Percentiles rank a stretch among this genome's conserved stretches.
Evolutionary conservation across 2,329 filamentous ascomycete genomes (phyloP).

Genomic region (Rhinocladiella mackenziei): DNA sequence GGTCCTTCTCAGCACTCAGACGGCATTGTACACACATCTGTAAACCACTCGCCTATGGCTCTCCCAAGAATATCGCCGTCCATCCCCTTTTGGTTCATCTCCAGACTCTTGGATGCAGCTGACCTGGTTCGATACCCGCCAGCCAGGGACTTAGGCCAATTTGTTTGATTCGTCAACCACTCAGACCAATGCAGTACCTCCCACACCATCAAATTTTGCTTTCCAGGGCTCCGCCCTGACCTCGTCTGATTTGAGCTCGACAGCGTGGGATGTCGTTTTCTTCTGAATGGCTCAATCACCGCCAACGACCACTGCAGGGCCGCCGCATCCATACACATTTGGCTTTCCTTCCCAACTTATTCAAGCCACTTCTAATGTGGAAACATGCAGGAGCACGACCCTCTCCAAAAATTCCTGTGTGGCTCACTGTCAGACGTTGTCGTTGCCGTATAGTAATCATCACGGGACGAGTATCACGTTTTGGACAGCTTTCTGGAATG

Average conservation of each 20-base stretch:
- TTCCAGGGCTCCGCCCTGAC: constrained; percentile 10
- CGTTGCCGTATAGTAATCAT: background rate
- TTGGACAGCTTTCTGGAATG: constrained; percentile 10
- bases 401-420: background rate
- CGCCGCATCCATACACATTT: constrained; percentile 1
- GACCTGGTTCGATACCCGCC: constrained; percentile 5
- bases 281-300: constrained; percentile 17
- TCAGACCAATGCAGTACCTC: constrained; percentile 5
- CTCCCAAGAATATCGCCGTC: too few species aligned
- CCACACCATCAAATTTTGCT: constrained; percentile 19
- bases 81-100: constrained; percentile 7
- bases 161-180: constrained; percentile 8
- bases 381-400: background rate
- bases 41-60: too few species aligned
- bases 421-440: background rate
- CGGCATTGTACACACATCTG: too few species aligned
- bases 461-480: constrained; percentile 2
- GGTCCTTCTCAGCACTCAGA: too few species aligned
- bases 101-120: constrained; percentile 5
- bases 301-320: constrained; percentile 4
- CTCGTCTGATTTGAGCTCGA: constrained; percentile 6
- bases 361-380: background rate
- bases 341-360: background rate
- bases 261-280: constrained; percentile 18
- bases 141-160: constrained; percentile 1